phyloP scores from a whole-genome alignment of 1,284 basidiomycete genomes.

The Kwoniella shivajii region DNA sequence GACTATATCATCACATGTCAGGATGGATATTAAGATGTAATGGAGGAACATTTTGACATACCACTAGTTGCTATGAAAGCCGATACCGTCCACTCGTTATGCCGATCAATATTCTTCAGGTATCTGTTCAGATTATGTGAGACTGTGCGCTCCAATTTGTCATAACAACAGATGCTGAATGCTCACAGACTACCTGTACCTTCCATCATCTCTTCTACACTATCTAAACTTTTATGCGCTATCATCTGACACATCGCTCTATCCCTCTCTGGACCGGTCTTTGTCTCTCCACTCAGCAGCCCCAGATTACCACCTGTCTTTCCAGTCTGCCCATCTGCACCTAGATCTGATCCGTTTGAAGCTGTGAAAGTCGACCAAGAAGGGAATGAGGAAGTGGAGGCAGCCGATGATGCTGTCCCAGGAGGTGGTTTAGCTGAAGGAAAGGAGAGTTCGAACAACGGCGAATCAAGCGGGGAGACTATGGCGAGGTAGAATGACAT shows the following conservation, averaged over 20 bases:
- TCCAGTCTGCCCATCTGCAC: slow-evolving; percentile 3
- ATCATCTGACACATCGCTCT: slow-evolving; percentile 84
- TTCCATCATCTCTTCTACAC: slow-evolving; percentile 85
- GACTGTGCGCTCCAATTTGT: not conserved
- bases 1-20: slow-evolving; percentile 25
- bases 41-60: slow-evolving; percentile 57
- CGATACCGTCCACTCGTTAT: slow-evolving; percentile 96
- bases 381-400: slow-evolving; percentile 37
- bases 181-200: slow-evolving; percentile 81
- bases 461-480: slow-evolving; percentile 53
- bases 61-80: slow-evolving; percentile 91
- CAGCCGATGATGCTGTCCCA: slow-evolving; percentile 15
- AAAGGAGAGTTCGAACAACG: slow-evolving; percentile 53
- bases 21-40: not conserved
- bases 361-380: slow-evolving; percentile 52
- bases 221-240: slow-evolving; percentile 87
- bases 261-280: slow-evolving; percentile 70
- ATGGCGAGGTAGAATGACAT: slow-evolving; percentile 57
- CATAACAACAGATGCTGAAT: not conserved
- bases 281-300: slow-evolving; percentile 60
- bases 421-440: slow-evolving; percentile 38
- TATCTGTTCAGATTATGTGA: slow-evolving; percentile 64
- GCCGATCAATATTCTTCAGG: slow-evolving; percentile 86
- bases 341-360: slow-evolving; percentile 32
- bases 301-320: slow-evolving; percentile 16